Conservation (phyloP, 345 rosid species). For the Dipteronia sinensis region DNA sequence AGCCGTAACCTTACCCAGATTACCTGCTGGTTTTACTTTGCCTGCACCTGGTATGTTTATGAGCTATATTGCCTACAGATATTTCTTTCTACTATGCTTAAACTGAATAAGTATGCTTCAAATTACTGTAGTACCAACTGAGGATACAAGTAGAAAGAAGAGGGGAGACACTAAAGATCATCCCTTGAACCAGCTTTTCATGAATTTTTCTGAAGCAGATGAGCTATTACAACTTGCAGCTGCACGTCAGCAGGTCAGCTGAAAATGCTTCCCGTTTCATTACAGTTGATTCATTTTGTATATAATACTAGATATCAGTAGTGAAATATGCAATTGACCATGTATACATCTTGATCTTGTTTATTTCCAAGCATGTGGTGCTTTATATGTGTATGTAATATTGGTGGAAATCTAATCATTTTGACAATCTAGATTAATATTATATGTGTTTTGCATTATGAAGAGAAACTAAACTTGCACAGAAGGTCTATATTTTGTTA, state of each 20-base stretch:
- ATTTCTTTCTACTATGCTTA: slow-evolving; percentile 13
- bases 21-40: slow-evolving; percentile 59
- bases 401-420: background rate
- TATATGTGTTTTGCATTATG: background rate
- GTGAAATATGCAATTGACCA: background rate
- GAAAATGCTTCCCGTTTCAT: background rate
- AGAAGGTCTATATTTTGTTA: slow-evolving; percentile 8
- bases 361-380: background rate
- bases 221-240: slow-evolving; percentile 66
- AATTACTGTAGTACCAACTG: slow-evolving; percentile 38
- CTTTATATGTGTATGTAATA: background rate
- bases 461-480: background rate
- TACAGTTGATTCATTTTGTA: background rate
- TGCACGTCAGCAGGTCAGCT: slow-evolving; percentile 71
- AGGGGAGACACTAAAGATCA: slow-evolving; percentile 71
- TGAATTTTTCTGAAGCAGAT: slow-evolving; percentile 75
- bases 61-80: slow-evolving; percentile 1
- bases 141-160: slow-evolving; percentile 45
- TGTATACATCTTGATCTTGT: background rate
- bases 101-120: slow-evolving; percentile 13
- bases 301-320: background rate
- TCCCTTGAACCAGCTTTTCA: slow-evolving; percentile 54
- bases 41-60: slow-evolving; percentile 55
- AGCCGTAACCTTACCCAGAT: slow-evolving; percentile 57
- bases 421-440: background rate